These are phyloP conservation scores for Madurella fahalii DNA, from an alignment of 2,329 filamentous ascomycete genomes.

Conservation along the genomic window DNA sequence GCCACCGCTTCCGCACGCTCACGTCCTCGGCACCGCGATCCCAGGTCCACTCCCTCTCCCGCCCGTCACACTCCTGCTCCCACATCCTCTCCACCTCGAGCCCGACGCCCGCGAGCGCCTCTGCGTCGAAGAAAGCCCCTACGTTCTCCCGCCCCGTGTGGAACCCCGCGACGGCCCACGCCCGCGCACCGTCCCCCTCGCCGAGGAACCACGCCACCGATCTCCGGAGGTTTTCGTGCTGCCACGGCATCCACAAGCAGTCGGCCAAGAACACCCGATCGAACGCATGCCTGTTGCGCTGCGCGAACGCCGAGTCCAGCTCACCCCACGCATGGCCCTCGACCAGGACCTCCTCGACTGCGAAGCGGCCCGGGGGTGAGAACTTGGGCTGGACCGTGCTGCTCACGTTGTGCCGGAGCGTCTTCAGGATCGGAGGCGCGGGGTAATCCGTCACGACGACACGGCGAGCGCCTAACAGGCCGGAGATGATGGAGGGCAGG, in stretches of 20 bases:
- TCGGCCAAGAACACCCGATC: conserved; percentile 66
- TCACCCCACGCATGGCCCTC: conserved; percentile 64
- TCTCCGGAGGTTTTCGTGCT: conserved; percentile 62
- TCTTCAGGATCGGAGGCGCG: conserved; percentile 53
- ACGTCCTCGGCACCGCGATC: conserved; percentile 60
- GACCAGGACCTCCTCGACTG: conserved; percentile 37
- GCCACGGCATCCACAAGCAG: conserved; percentile 70
- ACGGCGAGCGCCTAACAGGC: conserved; percentile 43
- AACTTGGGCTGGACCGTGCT: conserved; percentile 42
- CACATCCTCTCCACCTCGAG: conserved; percentile 62
- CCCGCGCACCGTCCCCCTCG: conserved; percentile 41
- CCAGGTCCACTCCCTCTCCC: conserved; percentile 56
- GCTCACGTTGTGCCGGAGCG: conserved; percentile 54
- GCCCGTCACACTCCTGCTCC: conserved; percentile 65
- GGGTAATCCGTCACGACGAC: conserved; percentile 67
- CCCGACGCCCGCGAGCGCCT: conserved; percentile 43
- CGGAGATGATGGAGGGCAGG: conserved; percentile 48
- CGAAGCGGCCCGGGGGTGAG: conserved; percentile 31
- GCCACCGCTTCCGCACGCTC: conserved; percentile 63
- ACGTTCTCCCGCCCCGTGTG: conserved; percentile 66
- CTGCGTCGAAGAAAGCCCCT: conserved; percentile 57
- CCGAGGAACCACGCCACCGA: conserved; percentile 62
- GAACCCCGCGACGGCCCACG: conserved; percentile 66
- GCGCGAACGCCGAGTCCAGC: conserved; percentile 29
- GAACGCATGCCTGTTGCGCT: conserved; percentile 39